These are phyloP conservation scores for Sungouiozyma intestinalis DNA, from an alignment of 805 yeast species.

Conservation along the genomic window DNA sequence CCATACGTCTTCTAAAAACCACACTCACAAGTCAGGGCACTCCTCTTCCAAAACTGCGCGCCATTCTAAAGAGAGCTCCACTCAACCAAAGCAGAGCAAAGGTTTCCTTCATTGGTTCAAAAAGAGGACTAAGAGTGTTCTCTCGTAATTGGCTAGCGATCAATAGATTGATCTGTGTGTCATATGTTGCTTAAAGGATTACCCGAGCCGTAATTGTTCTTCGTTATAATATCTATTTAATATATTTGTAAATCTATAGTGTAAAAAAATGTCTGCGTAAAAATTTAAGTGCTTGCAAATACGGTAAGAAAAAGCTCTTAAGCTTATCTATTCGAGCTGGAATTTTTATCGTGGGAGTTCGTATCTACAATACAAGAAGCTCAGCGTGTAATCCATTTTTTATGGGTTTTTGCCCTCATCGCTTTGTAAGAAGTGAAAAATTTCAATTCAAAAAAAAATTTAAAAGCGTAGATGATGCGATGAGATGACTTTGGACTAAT, in stretches of 20 bases:
- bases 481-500: slow-evolving; percentile 1
- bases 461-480: slow-evolving; percentile 3
- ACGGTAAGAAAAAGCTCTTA: too few relatives aligned
- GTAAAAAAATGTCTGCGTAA: neutral
- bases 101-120: neutral
- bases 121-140: neutral
- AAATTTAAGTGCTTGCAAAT: neutral
- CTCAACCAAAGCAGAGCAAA: neutral
- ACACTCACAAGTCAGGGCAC: too few relatives aligned
- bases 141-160: neutral
- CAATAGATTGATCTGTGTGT: too few relatives aligned
- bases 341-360: too few relatives aligned
- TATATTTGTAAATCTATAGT: neutral
- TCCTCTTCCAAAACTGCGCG: neutral
- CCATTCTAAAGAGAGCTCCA: neutral
- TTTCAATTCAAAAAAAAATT: slow-evolving; percentile 1
- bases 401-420: too few relatives aligned
- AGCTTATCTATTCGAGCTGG: too few relatives aligned
- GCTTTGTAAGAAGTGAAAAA: neutral
- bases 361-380: too few relatives aligned
- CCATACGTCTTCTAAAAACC: too few relatives aligned
- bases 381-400: too few relatives aligned
- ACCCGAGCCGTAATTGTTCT: neutral
- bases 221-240: too few relatives aligned
- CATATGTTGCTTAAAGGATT: neutral